phyloP scores from a whole-genome alignment of 108 stramenopile genomes.

The Schizochytrium sp. region DNA sequence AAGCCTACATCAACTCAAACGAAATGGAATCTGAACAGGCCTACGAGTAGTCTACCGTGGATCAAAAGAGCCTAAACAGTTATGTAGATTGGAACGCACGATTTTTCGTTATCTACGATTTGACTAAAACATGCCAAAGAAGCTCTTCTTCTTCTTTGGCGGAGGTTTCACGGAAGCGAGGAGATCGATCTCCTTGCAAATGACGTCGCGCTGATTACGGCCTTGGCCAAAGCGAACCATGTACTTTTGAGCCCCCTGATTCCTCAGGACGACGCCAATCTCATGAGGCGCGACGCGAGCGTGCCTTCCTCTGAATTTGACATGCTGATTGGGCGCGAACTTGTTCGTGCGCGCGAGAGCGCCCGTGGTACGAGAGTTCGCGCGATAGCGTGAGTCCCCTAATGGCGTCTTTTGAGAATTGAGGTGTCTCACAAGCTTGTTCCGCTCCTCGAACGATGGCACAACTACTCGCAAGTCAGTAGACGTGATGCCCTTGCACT shows the following conservation, averaged over 20 bases:
- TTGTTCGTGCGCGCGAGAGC: no score
- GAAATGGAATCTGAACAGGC: no score
- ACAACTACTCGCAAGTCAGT: neutral
- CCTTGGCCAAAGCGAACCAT: neutral
- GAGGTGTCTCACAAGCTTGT: neutral
- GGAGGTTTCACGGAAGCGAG: neutral
- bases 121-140: neutral
- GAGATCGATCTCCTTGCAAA: neutral
- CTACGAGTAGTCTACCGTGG: no score
- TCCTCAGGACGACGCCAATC: neutral
- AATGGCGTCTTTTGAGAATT: no score
- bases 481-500: neutral
- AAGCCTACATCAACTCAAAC: no score
- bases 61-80: no score
- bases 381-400: no score
- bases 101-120: neutral
- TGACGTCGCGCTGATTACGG: neutral
- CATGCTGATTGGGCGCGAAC: no score
- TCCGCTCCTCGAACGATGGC: neutral
- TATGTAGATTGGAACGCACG: neutral
- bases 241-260: neutral
- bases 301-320: neutral
- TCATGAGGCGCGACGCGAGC: neutral
- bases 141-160: neutral
- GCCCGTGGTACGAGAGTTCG: no score